Conservation (phyloP, 2,329 filamentous ascomycete genomes). For the Metarhizium robertsii region DNA sequence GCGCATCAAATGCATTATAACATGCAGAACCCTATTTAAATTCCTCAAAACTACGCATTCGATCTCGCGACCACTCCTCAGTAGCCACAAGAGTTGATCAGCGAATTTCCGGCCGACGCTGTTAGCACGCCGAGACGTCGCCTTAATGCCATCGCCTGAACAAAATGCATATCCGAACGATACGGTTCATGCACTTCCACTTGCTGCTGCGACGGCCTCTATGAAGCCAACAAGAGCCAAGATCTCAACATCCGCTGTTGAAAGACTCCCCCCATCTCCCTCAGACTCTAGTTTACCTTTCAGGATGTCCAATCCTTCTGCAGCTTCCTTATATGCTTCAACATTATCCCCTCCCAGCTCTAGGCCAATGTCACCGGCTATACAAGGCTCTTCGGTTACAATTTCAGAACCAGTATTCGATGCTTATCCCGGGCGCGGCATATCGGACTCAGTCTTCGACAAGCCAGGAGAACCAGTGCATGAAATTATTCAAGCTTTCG, state of each 20-base stretch:
- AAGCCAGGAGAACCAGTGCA: constrained; percentile 46
- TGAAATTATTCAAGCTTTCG: constrained; percentile 74
- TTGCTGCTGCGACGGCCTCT: constrained; percentile 46
- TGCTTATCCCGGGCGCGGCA: constrained; percentile 31
- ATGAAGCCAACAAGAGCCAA: constrained; percentile 51
- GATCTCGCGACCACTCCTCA: neutral
- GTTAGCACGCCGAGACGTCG: constrained; percentile 14
- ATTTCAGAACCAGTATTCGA: constrained; percentile 51
- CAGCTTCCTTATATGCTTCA: constrained; percentile 55
- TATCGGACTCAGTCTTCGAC: constrained; percentile 34
- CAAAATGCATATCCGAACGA: constrained; percentile 55
- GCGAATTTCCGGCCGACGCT: neutral
- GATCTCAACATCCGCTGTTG: constrained; percentile 43
- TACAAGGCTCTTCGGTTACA: constrained; percentile 47
- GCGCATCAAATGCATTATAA: neutral
- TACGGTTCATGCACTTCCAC: constrained; percentile 60
- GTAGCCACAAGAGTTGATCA: constrained; percentile 11
- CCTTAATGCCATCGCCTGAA: constrained; percentile 59
- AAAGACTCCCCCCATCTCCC: constrained; percentile 35
- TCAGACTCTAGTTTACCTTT: constrained; percentile 46
- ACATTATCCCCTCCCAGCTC: constrained; percentile 60
- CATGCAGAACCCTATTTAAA: neutral
- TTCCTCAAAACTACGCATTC: neutral
- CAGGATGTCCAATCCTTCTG: constrained; percentile 44
- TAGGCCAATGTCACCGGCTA: constrained; percentile 57